phyloP scores from a whole-genome alignment of 345 rosid species.

The Isatis tinctoria region DNA sequence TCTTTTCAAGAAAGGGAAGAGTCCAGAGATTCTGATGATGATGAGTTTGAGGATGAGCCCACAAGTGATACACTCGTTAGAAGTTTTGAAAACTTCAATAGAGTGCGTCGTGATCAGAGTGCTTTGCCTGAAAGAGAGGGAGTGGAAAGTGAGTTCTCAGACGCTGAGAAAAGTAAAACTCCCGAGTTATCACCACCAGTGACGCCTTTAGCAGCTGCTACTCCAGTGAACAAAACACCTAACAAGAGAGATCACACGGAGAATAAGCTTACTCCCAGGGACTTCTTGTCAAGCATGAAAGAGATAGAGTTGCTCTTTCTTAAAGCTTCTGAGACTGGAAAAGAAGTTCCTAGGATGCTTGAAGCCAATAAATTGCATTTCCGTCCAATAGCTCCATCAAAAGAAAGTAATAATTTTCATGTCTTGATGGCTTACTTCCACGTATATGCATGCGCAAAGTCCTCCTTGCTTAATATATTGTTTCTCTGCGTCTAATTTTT shows the following conservation, averaged over 20 bases:
- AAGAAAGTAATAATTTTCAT: constrained; percentile 48
- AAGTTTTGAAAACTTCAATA: constrained; percentile 67
- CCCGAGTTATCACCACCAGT: constrained; percentile 69
- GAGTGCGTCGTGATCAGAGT: constrained; percentile 43
- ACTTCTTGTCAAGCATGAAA: constrained; percentile 76
- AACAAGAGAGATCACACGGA: constrained; percentile 42
- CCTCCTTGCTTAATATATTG: neutral
- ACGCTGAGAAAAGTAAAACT: constrained; percentile 53
- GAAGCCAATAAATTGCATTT: constrained; percentile 92
- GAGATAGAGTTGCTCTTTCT: constrained; percentile 74
- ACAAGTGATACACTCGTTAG: constrained; percentile 60
- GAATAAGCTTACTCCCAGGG: constrained; percentile 62
- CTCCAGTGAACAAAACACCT: constrained; percentile 42
- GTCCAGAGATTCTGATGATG: constrained; percentile 65
- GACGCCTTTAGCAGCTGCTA: constrained; percentile 37
- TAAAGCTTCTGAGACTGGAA: constrained; percentile 88
- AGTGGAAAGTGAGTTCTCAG: constrained; percentile 50
- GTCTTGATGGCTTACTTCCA: constrained; percentile 5
- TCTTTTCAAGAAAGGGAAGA: constrained; percentile 55
- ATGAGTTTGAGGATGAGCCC: constrained; percentile 74
- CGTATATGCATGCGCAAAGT: neutral
- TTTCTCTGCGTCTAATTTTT: neutral
- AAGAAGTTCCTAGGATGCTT: constrained; percentile 97
- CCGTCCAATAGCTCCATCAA: constrained; percentile 57
- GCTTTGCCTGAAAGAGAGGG: constrained; percentile 42